phyloP scores from a whole-genome alignment of 371 early-diverging fungal species.

The Apophysomyces trapeziformis region DNA sequence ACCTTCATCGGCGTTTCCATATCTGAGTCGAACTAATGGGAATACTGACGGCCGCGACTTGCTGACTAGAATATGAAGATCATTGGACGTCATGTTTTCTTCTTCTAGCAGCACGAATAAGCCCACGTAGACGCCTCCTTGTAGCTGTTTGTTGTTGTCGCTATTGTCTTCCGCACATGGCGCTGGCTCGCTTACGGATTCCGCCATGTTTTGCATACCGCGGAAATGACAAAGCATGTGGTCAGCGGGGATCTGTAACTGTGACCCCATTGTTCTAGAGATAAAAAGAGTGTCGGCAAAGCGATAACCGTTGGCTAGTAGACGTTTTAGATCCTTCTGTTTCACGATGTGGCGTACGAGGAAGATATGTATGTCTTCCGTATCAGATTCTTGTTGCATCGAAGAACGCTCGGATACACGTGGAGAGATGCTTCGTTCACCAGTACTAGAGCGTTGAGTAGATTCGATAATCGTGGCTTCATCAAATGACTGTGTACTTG shows the following conservation, averaged over 20 bases:
- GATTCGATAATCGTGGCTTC: constrained; percentile 22
- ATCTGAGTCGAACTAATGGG: constrained; percentile 38
- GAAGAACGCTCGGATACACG: neutral
- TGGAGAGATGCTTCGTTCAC: neutral
- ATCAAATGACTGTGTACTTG: constrained; percentile 7
- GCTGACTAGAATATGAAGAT: constrained; percentile 34
- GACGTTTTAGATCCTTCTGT: constrained; percentile 27
- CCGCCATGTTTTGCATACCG: constrained; percentile 40
- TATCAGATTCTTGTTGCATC: constrained; percentile 16
- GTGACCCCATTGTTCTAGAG: constrained; percentile 41
- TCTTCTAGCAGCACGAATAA: constrained; percentile 36
- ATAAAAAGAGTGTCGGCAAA: constrained; percentile 49
- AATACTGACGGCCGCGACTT: constrained; percentile 34
- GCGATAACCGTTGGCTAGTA: constrained; percentile 42
- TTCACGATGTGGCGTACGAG: constrained; percentile 33
- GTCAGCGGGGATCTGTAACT: constrained; percentile 40
- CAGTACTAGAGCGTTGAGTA: constrained; percentile 6
- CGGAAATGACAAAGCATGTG: constrained; percentile 37
- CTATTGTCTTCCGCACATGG: neutral
- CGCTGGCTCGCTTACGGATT: constrained; percentile 1
- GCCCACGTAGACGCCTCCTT: constrained; percentile 33
- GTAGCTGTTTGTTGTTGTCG: neutral
- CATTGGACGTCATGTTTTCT: constrained; percentile 13
- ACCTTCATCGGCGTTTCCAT: constrained; percentile 21
- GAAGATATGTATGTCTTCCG: constrained; percentile 42